Evolutionary conservation across 495 filamentous ascomycete genomes (phyloP).

Genomic region (Tuber melanosporum): DNA sequence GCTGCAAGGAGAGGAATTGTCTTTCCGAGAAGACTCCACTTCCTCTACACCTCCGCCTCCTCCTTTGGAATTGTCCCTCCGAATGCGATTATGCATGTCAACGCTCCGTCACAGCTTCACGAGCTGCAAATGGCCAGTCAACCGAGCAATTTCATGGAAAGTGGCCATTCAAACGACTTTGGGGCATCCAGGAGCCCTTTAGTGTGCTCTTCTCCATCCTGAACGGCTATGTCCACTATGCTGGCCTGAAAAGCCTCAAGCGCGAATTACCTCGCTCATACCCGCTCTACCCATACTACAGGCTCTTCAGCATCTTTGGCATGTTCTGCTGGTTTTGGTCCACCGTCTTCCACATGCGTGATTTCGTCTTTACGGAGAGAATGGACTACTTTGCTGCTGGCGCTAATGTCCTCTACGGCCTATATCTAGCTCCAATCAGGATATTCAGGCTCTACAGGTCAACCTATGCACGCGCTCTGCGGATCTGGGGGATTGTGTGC

Average conservation of each 20-base stretch:
- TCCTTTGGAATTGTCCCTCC: slow-evolving; percentile 72
- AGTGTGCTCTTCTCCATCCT: slow-evolving; percentile 86
- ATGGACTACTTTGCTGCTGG: slow-evolving; percentile 95
- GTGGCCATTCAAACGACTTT: slow-evolving; percentile 87
- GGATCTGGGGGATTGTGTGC: slow-evolving; percentile 69
- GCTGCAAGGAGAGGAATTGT: slow-evolving; percentile 79
- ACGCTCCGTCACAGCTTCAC: slow-evolving; percentile 75
- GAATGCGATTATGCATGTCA: slow-evolving; percentile 99
- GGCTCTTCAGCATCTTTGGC: slow-evolving; percentile 71
- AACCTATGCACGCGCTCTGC: slow-evolving; percentile 55
- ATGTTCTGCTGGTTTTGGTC: slow-evolving; percentile 79
- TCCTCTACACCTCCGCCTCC: slow-evolving; percentile 63
- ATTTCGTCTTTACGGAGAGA: slow-evolving; percentile 81
- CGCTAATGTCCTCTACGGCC: slow-evolving; percentile 79
- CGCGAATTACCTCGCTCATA: slow-evolving; percentile 64
- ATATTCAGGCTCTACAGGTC: slow-evolving; percentile 71
- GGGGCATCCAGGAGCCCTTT: slow-evolving; percentile 92
- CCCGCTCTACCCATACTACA: slow-evolving; percentile 72
- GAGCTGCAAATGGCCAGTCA: slow-evolving; percentile 58
- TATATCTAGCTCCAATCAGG: slow-evolving; percentile 75
- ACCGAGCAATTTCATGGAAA: slow-evolving; percentile 97
- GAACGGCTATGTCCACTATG: slow-evolving; percentile 80
- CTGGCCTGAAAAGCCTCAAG: slow-evolving; percentile 65
- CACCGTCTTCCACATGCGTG: slow-evolving; percentile 82
- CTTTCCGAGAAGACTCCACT: slow-evolving; percentile 40